A percentile compares a stretch with the other conserved stretches of the same genome.
These are phyloP conservation scores for Backusella morwellensis DNA, from an alignment of 192 early-diverging fungal species.

Conservation along the genomic window DNA sequence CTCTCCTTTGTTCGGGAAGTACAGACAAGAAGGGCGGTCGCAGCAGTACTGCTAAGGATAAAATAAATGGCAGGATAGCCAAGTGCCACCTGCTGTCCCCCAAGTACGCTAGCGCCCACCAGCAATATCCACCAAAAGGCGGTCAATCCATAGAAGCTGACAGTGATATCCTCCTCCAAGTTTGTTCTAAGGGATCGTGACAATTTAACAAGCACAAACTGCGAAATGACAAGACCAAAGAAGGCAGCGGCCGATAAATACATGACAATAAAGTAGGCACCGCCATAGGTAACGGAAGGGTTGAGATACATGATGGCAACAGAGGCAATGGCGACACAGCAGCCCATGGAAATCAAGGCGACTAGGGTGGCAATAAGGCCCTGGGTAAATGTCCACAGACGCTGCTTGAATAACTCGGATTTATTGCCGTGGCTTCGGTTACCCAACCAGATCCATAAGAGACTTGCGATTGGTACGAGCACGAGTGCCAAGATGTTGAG, in stretches of 20 bases:
- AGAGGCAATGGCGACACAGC: neutral
- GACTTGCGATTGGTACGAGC: conserved; percentile 22
- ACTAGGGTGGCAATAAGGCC: conserved; percentile 5
- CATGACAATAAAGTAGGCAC: neutral
- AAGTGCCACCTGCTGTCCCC: conserved; percentile 29
- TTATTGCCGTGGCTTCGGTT: neutral
- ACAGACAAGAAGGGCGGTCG: conserved; percentile 8
- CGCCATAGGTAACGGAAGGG: conserved; percentile 13
- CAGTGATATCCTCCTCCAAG: neutral
- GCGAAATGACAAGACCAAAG: neutral
- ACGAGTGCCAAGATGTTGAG: conserved; percentile 22
- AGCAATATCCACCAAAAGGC: conserved; percentile 47
- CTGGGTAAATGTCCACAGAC: neutral
- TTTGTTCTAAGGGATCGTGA: neutral
- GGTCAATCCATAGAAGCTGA: conserved; percentile 31
- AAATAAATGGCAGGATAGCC: conserved; percentile 45
- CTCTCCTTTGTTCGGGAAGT: conserved; percentile 19
- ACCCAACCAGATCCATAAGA: neutral
- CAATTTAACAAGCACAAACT: neutral
- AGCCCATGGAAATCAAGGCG: neutral
- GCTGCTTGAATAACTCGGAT: neutral
- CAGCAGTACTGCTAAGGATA: conserved; percentile 29
- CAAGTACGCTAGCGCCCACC: conserved; percentile 27
- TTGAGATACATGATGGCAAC: neutral
- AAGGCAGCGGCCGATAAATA: neutral